Percentiles rank a stretch among this genome's conserved stretches.
Evolutionary conservation across 176 grass and related monocot species (phyloP).

Genomic region (Eleusine coracana): DNA sequence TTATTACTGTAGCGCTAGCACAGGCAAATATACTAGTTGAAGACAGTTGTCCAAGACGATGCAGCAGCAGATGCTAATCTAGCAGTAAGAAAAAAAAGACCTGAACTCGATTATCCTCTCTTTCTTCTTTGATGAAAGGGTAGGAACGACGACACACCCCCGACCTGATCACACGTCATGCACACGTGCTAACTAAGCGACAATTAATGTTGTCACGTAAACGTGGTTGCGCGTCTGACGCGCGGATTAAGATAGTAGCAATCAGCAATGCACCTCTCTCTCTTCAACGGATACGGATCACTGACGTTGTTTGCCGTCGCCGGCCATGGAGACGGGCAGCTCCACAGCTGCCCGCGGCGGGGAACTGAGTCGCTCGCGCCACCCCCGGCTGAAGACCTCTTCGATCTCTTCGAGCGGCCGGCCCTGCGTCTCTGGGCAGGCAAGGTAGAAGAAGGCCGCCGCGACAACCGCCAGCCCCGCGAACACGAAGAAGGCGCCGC

Average conservation of each 20-base stretch:
- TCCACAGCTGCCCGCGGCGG: not conserved
- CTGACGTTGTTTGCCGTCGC: not conserved
- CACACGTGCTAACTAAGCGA: too few relatives aligned
- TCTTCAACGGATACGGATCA: not conserved
- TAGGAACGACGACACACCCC: too few relatives aligned
- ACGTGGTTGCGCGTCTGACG: not conserved
- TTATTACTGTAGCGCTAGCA: too few relatives aligned
- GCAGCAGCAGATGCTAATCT: too few relatives aligned
- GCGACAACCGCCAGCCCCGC: slow-evolving; percentile 33
- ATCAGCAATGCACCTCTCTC: not conserved
- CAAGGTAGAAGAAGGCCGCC: slow-evolving; percentile 41
- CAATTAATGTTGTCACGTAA: not conserved
- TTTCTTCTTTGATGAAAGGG: too few relatives aligned
- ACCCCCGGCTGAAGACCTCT: slow-evolving; percentile 37
- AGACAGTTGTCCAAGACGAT: too few relatives aligned
- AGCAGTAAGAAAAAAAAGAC: too few relatives aligned
- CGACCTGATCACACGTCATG: too few relatives aligned
- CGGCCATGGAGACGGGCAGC: not conserved
- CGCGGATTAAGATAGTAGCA: not conserved
- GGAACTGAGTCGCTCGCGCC: not conserved
- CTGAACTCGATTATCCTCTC: too few relatives aligned
- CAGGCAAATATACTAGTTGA: too few relatives aligned
- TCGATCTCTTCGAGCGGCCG: slow-evolving; percentile 51
- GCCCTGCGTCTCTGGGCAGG: slow-evolving; percentile 53
- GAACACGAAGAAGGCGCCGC: slow-evolving; percentile 58